A percentile compares a stretch with the other conserved stretches of the same genome.
Evolutionary conservation across 176 grass and related monocot genomes (phyloP).

Genomic region (Phoenix roebelenii): DNA sequence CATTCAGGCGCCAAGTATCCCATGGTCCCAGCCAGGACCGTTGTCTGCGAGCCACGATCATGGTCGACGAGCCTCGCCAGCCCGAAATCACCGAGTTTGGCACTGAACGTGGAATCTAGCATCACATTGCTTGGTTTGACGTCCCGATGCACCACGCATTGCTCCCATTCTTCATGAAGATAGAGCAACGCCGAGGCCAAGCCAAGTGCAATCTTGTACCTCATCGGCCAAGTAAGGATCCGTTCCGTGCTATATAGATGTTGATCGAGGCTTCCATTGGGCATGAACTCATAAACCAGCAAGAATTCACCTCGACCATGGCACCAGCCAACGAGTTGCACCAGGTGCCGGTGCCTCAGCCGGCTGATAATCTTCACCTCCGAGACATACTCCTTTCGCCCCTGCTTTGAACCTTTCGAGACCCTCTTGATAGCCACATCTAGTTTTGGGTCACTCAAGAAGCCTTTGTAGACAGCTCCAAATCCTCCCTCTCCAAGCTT

Average conservation of each 20-base stretch:
- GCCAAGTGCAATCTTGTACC: slow-evolving; percentile 41
- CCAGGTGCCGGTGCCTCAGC: slow-evolving; percentile 56
- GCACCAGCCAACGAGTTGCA: slow-evolving; percentile 63
- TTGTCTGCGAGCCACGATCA: slow-evolving; percentile 45
- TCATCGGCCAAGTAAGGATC: slow-evolving; percentile 26
- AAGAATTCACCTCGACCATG: slow-evolving; percentile 31
- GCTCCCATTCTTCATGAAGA: slow-evolving; percentile 71
- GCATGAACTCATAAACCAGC: slow-evolving; percentile 41
- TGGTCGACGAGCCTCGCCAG: slow-evolving; percentile 59
- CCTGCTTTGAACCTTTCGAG: slow-evolving; percentile 44
- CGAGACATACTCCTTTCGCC: slow-evolving; percentile 65
- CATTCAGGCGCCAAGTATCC: slow-evolving; percentile 62
- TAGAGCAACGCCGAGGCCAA: slow-evolving; percentile 50
- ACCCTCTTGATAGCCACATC: slow-evolving; percentile 58
- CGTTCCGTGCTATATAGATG: slow-evolving; percentile 33
- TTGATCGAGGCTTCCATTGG: slow-evolving; percentile 50
- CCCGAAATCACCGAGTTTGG: slow-evolving; percentile 66
- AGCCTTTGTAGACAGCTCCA: slow-evolving; percentile 51
- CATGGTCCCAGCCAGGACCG: slow-evolving; percentile 58
- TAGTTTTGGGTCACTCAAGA: slow-evolving; percentile 28
- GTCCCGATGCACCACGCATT: slow-evolving; percentile 57
- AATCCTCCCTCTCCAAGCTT: slow-evolving; percentile 77
- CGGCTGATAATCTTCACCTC: slow-evolving; percentile 74
- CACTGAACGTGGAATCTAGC: slow-evolving; percentile 54
- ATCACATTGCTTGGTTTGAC: slow-evolving; percentile 70